Percentiles rank a stretch among this genome's conserved stretches.
Conservation (phyloP, 352 stramenopile genomes). For the Pythium coloratum region DNA sequence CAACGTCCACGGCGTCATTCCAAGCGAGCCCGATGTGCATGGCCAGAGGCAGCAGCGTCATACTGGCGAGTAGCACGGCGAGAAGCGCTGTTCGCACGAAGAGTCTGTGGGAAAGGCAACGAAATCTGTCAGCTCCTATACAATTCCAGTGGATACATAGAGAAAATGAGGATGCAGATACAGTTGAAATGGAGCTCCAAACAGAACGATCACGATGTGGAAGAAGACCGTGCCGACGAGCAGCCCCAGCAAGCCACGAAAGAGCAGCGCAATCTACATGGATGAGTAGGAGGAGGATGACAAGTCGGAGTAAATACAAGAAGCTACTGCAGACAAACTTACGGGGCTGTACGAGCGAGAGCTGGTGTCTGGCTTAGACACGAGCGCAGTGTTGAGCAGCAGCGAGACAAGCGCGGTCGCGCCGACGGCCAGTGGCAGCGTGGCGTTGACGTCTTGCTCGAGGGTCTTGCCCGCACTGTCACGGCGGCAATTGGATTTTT, state of each 20-base stretch:
- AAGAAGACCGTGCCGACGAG: conserved; percentile 41
- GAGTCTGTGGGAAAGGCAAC: conserved; percentile 34
- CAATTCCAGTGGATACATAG: background rate
- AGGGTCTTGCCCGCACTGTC: conserved; percentile 27
- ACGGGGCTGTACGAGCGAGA: background rate
- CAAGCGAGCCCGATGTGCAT: conserved; percentile 38
- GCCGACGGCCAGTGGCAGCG: conserved; percentile 42
- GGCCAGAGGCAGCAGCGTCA: conserved; percentile 44
- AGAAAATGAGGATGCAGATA: conserved; percentile 25
- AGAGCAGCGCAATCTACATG: background rate
- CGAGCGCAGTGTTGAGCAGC: conserved; percentile 30
- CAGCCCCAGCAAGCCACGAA: conserved; percentile 30
- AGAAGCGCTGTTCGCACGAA: conserved; percentile 64
- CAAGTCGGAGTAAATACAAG: too few relatives aligned
- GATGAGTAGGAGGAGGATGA: background rate
- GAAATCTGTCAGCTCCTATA: background rate
- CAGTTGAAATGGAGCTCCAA: conserved; percentile 69
- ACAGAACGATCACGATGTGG: conserved; percentile 67
- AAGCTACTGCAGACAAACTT: background rate
- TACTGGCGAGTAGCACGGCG: conserved; percentile 51
- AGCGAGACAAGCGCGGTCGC: conserved; percentile 35
- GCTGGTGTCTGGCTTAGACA: conserved; percentile 12
- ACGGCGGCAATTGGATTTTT: background rate
- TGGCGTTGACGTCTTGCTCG: conserved; percentile 47
- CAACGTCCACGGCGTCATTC: conserved; percentile 49